These are phyloP conservation scores for Phytophthora litchii DNA, from an alignment of 352 stramenopile species.

Conservation along the genomic window DNA sequence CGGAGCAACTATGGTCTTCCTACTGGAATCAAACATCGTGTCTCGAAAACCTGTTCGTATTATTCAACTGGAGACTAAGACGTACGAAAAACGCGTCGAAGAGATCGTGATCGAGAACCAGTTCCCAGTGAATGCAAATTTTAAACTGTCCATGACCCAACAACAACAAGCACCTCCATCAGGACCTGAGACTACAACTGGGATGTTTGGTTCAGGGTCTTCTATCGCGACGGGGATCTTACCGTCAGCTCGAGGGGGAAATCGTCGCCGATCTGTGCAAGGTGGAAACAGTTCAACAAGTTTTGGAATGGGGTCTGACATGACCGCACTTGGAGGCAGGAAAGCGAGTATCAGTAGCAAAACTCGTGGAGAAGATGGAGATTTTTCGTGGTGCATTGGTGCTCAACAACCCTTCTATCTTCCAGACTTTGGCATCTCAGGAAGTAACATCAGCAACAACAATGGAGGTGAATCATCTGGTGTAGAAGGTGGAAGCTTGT, in stretches of 20 bases:
- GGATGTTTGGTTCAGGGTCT: not conserved
- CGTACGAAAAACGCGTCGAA: conserved; percentile 80
- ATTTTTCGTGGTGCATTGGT: conserved; percentile 69
- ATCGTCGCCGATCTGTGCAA: conserved; percentile 20
- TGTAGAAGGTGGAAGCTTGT: conserved; percentile 16
- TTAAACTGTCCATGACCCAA: conserved; percentile 80
- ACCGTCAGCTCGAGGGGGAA: conserved; percentile 16
- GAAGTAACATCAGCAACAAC: conserved; percentile 27
- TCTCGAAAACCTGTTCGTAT: conserved; percentile 75
- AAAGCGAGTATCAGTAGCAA: conserved; percentile 24
- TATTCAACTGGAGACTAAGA: conserved; percentile 78
- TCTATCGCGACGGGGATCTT: not conserved
- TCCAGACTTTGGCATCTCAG: conserved; percentile 54
- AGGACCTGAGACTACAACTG: conserved; percentile 6
- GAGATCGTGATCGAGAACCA: conserved; percentile 90
- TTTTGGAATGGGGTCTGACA: conserved; percentile 13
- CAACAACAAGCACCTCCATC: conserved; percentile 15
- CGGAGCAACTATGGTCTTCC: conserved; percentile 91
- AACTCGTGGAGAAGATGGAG: conserved; percentile 38
- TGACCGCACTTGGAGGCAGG: conserved; percentile 2
- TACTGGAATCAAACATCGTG: conserved; percentile 85
- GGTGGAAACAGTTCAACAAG: conserved; percentile 5
- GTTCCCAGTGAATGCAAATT: conserved; percentile 73
- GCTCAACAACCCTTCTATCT: conserved; percentile 79
- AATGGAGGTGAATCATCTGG: conserved; percentile 10